Evolutionary conservation across 2,329 filamentous ascomycete species (phyloP), one percentile per base, ranked within the genome.

Genomic region (Chaetomiaceae sp.): DNA sequence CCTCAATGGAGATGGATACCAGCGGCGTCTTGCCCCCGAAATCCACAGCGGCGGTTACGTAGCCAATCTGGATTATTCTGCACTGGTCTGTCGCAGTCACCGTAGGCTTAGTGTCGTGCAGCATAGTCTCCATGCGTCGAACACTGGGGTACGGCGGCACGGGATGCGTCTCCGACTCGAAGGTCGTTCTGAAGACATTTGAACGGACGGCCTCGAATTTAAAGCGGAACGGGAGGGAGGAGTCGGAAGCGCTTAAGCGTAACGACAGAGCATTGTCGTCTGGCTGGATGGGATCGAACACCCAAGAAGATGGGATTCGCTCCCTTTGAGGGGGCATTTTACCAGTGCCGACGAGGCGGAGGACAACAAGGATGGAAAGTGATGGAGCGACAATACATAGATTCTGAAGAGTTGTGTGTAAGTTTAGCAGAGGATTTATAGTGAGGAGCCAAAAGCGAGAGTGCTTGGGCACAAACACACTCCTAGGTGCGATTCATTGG

Each of bases 151-250:
- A 37, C 7, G 41, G 33, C 11, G 41, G 41, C 3, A 43, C 24
- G 15, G 41, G 41, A 24, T 43, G 41, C 4, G 41, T 43, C 17
- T 37, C 41, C 4, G 41, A 43, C 17, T 11, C 29, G 34, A 43
- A 43, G 6, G 34, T 43, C 22, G 41, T 43, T 24, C 41, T n/a
- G 24, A 43, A 43, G 17, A 43, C 41, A 43, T 43, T 43, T 10
- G 33, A 33, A 18, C 41, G 41, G 34, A 43, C 34, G 4, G 41
- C n/a, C 41, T 43, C 41, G 17, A 43, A 43, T 11, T 12, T 10
- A 24, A 43, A 43, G 8, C 30, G 33, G 24, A 43, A 43, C 9
- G 33, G 41, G 8, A 14, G 22, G 12, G 41, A 37, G 41, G 41
- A 14, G 33, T 43, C 33, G 33, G 41, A 43, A 10, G 41, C 36